Base-by-base conservation (phyloP, 2,329 filamentous ascomycete genomes). In the Clonostachys rhizophaga region DNA sequence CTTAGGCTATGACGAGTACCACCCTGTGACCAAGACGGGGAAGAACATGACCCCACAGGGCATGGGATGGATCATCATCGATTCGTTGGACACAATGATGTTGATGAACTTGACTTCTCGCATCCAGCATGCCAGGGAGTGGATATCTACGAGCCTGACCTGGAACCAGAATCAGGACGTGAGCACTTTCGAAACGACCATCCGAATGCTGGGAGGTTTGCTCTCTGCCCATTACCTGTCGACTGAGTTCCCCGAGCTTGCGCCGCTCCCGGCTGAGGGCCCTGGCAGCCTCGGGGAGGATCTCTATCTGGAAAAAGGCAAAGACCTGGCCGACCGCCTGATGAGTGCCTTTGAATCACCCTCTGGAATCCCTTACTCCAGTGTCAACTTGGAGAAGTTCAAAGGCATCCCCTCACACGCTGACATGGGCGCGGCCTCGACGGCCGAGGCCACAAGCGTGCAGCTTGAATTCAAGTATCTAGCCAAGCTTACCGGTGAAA, bases 381-480 rank as follows among this genome's bases (percentile, higher is more conserved):
- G 91, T 56, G 83, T 99, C 50, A 95, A 96, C 58, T 72, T 99
- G 33, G 87, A 84, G 56, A 87, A 85, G 34, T 83, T 79, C 45
- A 72, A 84, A 59, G 90, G 91, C 12, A 79, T 96, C 42, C 78
- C 80, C 12, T 94, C 92, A 3, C 91, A 97, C 60, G 82, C 82
- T 17, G 90, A 96, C 61, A 82, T 78, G 16, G 94, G 94, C 10
- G 90, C 92, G 8, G 94, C 91, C 1, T 96, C 92, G 3, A 97
- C 92, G 0, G 91, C 94, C 3, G 94, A 99, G 72, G 87, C 92
- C 1, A 90, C 92, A 4, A 94, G 87, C 9, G 66, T 99, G 42
- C 94, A 99, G 69, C 81, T 99, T 11, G 94, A 99, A 65, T 90
- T 97, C 75, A 97, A 97, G 66, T 99, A 99, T 61, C 76, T 99